phyloP scores from a whole-genome alignment of 768 basidiomycete genomes.

The Clavulina sp. region DNA sequence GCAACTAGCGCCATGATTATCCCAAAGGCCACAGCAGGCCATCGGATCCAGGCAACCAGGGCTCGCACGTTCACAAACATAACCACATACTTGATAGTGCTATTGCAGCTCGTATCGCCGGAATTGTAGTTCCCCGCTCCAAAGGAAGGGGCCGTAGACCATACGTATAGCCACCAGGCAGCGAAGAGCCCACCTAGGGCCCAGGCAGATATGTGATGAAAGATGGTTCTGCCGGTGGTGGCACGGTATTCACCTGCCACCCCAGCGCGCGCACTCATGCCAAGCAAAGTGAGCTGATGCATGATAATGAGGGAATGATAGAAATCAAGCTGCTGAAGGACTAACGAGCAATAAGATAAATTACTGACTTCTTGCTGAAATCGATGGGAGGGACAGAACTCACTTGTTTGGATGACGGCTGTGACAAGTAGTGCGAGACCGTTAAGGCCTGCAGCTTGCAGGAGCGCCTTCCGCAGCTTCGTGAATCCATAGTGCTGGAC shows the following conservation, averaged over 20 bases:
- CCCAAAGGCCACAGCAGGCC: neutral
- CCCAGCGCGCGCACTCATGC: constrained; percentile 2
- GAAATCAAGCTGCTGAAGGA: too few relatives aligned
- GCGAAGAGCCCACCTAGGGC: neutral
- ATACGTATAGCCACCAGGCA: constrained; percentile 3
- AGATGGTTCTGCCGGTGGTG: neutral
- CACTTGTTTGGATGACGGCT: too few relatives aligned
- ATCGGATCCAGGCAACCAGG: constrained; percentile 4
- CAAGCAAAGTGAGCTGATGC: constrained; percentile 7
- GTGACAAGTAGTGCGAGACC: neutral
- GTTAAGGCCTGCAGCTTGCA: neutral
- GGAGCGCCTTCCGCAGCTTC: neutral
- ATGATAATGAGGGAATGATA: constrained; percentile 7
- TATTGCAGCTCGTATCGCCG: constrained; percentile 7
- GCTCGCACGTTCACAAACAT: constrained; percentile 2
- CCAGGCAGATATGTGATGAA: neutral
- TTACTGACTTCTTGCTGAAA: too few relatives aligned
- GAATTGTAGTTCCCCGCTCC: constrained; percentile 1
- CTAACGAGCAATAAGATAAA: too few relatives aligned
- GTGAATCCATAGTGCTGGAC: neutral
- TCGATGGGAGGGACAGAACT: too few relatives aligned
- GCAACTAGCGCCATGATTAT: neutral
- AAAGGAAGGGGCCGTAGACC: constrained; percentile 5
- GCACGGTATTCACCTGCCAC: constrained; percentile 5
- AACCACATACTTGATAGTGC: constrained; percentile 4